Conservation (phyloP, 768 basidiomycete genomes). For the Xerocomellus amylosporus region DNA sequence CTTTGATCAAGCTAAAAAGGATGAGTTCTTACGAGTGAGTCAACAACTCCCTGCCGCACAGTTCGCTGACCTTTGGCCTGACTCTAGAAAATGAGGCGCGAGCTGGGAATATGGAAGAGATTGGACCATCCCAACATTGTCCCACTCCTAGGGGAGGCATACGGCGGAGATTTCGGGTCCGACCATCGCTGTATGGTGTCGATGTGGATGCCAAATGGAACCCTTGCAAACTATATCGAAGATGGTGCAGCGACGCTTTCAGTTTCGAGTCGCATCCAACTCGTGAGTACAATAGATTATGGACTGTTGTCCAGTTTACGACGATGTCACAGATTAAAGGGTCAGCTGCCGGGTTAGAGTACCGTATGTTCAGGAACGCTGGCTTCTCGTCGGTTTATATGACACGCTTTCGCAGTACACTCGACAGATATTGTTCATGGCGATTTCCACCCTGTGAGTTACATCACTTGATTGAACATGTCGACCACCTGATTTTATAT, state of each 20-base stretch:
- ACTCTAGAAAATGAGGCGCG: constrained; percentile 6
- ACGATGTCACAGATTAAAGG: neutral
- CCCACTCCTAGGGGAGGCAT: neutral
- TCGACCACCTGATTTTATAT: neutral
- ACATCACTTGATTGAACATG: neutral
- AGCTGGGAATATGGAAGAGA: constrained; percentile 6
- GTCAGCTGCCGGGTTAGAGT: neutral
- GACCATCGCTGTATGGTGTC: constrained; percentile 6
- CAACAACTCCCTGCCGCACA: neutral
- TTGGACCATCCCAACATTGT: constrained; percentile 10
- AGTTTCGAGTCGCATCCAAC: neutral
- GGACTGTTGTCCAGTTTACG: no score
- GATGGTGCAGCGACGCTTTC: neutral
- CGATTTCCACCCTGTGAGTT: constrained; percentile 6
- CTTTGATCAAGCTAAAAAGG: neutral
- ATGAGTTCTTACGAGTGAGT: neutral
- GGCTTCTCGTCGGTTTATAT: neutral
- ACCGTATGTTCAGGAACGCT: neutral
- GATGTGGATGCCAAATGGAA: constrained; percentile 7
- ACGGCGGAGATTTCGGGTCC: neutral
- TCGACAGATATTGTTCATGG: neutral
- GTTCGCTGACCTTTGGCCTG: neutral
- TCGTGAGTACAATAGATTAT: neutral
- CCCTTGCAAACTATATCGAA: neutral
- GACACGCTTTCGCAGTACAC: neutral